phyloP scores from a whole-genome alignment of 306 rosid species.

The Ormosia semicastrata region DNA sequence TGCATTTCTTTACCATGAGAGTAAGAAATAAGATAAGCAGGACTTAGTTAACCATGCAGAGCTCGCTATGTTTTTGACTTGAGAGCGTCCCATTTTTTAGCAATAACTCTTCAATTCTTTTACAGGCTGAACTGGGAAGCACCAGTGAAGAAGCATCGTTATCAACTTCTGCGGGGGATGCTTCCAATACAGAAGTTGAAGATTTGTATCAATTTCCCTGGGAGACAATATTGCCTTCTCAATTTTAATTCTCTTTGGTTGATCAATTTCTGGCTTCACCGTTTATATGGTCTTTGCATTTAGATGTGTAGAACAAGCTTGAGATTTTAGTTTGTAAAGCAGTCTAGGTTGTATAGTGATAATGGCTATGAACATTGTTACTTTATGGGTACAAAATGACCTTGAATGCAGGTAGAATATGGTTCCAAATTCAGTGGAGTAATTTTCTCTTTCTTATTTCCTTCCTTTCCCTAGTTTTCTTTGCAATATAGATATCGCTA shows the following conservation, averaged over 20 bases:
- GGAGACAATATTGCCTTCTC: slow-evolving; percentile 21
- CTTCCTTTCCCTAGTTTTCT: neutral
- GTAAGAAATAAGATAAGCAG: neutral
- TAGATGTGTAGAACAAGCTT: slow-evolving; percentile 18
- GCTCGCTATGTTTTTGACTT: neutral
- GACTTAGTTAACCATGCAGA: neutral
- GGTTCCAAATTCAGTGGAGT: slow-evolving; percentile 9
- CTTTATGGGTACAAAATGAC: slow-evolving; percentile 12
- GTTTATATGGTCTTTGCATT: slow-evolving; percentile 15
- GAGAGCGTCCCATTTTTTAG: slow-evolving; percentile 6
- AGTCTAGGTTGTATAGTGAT: slow-evolving; percentile 25
- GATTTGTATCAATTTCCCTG: slow-evolving; percentile 36
- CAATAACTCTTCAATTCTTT: slow-evolving; percentile 10
- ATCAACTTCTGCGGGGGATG: slow-evolving; percentile 30
- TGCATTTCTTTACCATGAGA: neutral
- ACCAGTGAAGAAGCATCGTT: slow-evolving; percentile 31
- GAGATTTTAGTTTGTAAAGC: slow-evolving; percentile 28
- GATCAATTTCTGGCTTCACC: slow-evolving; percentile 19
- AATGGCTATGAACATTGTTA: neutral
- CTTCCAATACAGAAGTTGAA: slow-evolving; percentile 40
- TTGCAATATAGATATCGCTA: neutral
- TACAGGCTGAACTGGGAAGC: slow-evolving; percentile 67
- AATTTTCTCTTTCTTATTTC: neutral
- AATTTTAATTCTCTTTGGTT: slow-evolving; percentile 1
- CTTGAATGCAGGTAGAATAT: neutral